Evolutionary conservation across 805 yeast species (phyloP), one percentile per base, ranked within the genome.

Genomic region (Ogataea methanolica): DNA sequence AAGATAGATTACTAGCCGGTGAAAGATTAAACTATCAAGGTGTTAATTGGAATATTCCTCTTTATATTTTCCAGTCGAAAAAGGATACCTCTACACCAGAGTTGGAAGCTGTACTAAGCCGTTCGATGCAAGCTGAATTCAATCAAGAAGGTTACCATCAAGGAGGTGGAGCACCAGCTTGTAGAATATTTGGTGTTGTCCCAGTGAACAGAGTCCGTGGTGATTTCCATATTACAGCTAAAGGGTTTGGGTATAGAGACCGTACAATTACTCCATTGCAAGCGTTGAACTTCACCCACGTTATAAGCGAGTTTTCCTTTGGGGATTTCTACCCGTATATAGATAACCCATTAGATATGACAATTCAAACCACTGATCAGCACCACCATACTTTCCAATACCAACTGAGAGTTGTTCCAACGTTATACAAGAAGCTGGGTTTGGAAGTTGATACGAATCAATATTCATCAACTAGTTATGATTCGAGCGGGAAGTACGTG

Each of bases 311-410:
- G 65, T 79, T 90, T 52, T 89, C 97, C 11, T 92, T 83, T 67
- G 99, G 99, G 14, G 88, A 81, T 35, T 90, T 85, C 65, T 90
- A 81, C 60, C 97, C 99, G 3, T 85, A 78, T 56, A 74, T 91
- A 52, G 76, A 84, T 56, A 92, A 92, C 61, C 96, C 97, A n/a
- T 74, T 94, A 53, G 98, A 94, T 64, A 74, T 73, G 41, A 83
- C 92, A 0, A 85, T 80, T 0, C 79, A 83, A 54, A 62, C 66
- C 16, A 75, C 89, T 2, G 69, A 71, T 0, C 72, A 76, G 2
- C 69, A 74, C 21, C 50, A 72, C 17, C 81, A 76, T 48, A 65
- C 74, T 1, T 88, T 72, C 66, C 78, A 78, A 44, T 94, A 94
- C 65, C 79, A 74, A 55, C 59, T 90, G 53, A 79, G 83, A 16